Evolutionary conservation across 495 filamentous ascomycete species (phyloP).

Genomic region (Neurospora sublineolata): DNA sequence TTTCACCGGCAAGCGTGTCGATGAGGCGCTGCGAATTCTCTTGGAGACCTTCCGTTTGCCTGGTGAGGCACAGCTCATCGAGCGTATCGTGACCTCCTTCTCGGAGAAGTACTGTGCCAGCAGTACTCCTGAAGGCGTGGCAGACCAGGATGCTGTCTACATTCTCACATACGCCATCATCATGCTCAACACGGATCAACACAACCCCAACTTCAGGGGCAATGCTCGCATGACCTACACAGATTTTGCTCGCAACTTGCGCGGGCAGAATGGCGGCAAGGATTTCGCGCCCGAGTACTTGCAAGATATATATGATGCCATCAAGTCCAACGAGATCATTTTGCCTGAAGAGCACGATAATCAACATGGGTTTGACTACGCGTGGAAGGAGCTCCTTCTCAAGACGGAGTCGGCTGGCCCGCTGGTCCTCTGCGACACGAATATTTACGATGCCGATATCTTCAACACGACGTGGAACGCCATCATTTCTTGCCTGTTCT

Average conservation of each 20-base stretch:
- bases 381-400: constrained; percentile 86
- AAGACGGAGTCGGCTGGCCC: constrained; percentile 70
- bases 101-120: constrained; percentile 74
- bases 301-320: constrained; percentile 79
- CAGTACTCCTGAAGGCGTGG: constrained; percentile 60
- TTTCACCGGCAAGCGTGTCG: constrained; percentile 73
- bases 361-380: constrained; percentile 88
- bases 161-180: constrained; percentile 93
- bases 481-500: constrained; percentile 86
- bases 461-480: constrained; percentile 94
- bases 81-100: constrained; percentile 80
- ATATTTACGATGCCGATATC: constrained; percentile 94
- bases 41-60: constrained; percentile 90
- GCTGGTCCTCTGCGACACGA: constrained; percentile 74
- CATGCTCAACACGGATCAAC: constrained; percentile 87
- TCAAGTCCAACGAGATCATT: constrained; percentile 89
- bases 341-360: constrained; percentile 96
- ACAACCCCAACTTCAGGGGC: constrained; percentile 82
- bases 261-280: constrained; percentile 74
- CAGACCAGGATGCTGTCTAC: constrained; percentile 79
- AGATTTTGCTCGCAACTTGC: constrained; percentile 77
- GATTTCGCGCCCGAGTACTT: constrained; percentile 83
- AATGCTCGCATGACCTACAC: constrained; percentile 67
- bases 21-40: constrained; percentile 79
- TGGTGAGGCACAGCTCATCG: constrained; percentile 85